Evolutionary conservation across 2,329 filamentous ascomycete genomes (phyloP).

Genomic region (Macrophomina tecta): DNA sequence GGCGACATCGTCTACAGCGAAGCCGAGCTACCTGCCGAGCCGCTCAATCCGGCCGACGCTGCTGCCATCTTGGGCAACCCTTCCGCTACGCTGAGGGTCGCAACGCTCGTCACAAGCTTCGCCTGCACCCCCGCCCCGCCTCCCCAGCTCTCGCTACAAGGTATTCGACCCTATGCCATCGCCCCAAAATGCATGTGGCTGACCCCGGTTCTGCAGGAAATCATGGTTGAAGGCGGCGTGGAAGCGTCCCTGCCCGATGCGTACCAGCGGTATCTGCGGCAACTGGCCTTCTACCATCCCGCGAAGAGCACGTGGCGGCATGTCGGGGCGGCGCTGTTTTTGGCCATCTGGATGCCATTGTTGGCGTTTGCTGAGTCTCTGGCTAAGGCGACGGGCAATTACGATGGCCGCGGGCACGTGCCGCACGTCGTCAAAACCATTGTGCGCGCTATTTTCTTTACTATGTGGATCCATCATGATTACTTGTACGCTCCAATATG

Average conservation of each 20-base stretch:
- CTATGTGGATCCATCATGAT: conserved; percentile 3
- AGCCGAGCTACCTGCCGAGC: background rate
- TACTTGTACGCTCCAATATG: background rate
- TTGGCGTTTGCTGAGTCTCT: no score
- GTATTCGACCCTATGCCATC: background rate
- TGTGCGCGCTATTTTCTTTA: background rate
- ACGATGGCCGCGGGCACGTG: background rate
- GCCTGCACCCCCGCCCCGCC: background rate
- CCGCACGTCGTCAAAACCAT: background rate
- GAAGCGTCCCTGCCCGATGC: background rate
- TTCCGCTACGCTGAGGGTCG: background rate
- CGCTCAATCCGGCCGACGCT: background rate
- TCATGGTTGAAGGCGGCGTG: background rate
- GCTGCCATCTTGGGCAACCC: background rate
- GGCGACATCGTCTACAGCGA: conserved; percentile 32
- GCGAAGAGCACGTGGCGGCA: background rate
- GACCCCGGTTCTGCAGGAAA: background rate
- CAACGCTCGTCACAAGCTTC: background rate
- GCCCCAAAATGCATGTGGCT: no score
- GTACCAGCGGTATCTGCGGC: background rate
- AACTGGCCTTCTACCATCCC: background rate
- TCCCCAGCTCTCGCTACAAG: background rate
- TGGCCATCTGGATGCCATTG: no score
- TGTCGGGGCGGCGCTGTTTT: no score
- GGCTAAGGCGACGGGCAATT: no score